Base-by-base conservation (phyloP, 2,329 filamentous ascomycete genomes). In the Dothideomycetes sp. region DNA sequence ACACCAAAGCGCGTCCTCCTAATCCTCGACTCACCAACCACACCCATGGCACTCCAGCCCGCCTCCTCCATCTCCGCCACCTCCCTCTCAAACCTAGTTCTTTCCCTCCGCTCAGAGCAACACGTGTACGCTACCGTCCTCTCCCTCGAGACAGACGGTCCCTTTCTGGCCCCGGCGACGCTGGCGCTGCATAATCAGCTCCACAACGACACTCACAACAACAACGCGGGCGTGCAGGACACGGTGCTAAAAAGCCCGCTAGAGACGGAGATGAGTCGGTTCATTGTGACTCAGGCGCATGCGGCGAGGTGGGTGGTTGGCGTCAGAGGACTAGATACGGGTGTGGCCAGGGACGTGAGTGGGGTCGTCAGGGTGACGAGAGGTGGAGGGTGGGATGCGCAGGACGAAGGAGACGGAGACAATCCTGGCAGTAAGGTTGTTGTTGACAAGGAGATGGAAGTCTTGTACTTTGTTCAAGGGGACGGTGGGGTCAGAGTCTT, bases 291-390 rank as follows among this genome's bases (percentile, higher is more conserved):
- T 4, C 62, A 81, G 46, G 83, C 81, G n/a, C 86, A 95, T 56
- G 72, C 77, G 50, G 84, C 87, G 7, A 64, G 74, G n/a, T 67
- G 73, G 46, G 71, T 89, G 3, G 62, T 94, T 51, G 76, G 83
- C 45, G 64, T 91, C 42, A 70, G 88, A 38, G 71, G 80, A 53
- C 60, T 96, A 45, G 87, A 94, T 54, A 94, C 87, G 0, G 89
- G 89, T 1, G 79, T 79, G n/a, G 88, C 89, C 46, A 80, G 74
- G 56, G 89, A 95, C 61, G 84, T 96, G 22, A 94, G 84, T 61
- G 89, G 89, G 3, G 86, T 94, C 32, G 54, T 95, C 46, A 73
- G 87, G 48, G 69, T 91, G 36, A 88, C 82, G 14, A 68, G 70
- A 33, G 79, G 79, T 3, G 66, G 64, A 12, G 60, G 53, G 30